Evolutionary conservation across 2,329 filamentous ascomycete genomes (phyloP).

Genomic region (Cercospora sojina): DNA sequence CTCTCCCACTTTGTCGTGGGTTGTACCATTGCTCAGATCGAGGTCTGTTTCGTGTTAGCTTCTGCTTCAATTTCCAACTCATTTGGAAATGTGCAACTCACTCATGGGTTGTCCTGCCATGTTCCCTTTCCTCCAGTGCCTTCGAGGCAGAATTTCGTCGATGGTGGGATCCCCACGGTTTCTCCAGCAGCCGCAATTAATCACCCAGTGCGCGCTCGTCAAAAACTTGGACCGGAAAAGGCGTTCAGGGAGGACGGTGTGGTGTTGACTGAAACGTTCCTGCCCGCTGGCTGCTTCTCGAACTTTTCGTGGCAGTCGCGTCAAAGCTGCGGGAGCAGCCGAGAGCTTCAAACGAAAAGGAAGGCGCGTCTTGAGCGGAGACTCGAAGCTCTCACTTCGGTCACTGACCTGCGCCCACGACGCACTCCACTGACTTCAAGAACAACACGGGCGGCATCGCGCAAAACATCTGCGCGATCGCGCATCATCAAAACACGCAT

Average conservation of each 20-base stretch:
- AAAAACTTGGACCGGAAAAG: neutral
- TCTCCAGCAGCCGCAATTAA: neutral
- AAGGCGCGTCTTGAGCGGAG: neutral
- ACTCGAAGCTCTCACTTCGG: neutral
- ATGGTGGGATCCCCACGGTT: neutral
- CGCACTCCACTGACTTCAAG: neutral
- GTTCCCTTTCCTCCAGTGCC: conserved; percentile 33
- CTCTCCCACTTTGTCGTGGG: conserved; percentile 4
- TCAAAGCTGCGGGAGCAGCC: conserved; percentile 1
- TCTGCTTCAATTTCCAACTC: conserved; percentile 16
- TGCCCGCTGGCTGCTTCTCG: conserved; percentile 3
- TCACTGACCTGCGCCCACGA: neutral
- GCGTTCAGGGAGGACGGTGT: neutral
- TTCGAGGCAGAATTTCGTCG: neutral
- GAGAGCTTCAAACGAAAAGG: conserved; percentile 7
- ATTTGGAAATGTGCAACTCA: conserved; percentile 64
- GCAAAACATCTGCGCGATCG: neutral
- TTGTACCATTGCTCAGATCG: conserved; percentile 77
- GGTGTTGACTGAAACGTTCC: conserved; percentile 5
- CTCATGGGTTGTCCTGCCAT: conserved; percentile 57
- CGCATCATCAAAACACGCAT: neutral
- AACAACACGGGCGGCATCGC: neutral
- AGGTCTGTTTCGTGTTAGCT: conserved; percentile 57
- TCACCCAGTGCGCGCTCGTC: neutral
- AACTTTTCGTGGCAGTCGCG: conserved; percentile 14